Evolutionary conservation across 2,329 filamentous ascomycete genomes (phyloP).

Genomic region (Trichoderma sp.): DNA sequence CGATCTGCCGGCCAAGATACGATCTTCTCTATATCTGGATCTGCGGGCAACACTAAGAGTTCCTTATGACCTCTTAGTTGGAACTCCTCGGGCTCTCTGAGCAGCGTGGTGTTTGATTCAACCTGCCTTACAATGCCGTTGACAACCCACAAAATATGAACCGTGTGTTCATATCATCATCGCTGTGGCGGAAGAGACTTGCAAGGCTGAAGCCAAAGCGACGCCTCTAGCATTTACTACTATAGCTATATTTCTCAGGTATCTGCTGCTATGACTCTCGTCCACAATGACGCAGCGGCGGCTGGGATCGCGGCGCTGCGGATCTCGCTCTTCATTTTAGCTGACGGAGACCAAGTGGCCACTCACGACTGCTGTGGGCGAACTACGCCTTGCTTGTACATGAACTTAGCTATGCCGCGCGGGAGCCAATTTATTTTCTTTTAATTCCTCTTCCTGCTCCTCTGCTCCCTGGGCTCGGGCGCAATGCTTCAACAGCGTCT

Average conservation of each 20-base stretch:
- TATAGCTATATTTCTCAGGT: background rate
- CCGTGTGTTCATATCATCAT: background rate
- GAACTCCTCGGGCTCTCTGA: background rate
- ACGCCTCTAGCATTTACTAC: background rate
- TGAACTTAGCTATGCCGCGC: background rate
- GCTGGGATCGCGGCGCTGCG: background rate
- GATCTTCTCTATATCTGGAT: background rate
- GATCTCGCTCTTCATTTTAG: constrained; percentile 7
- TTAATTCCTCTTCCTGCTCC: background rate
- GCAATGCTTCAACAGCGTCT: constrained; percentile 1
- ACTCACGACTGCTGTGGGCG: background rate
- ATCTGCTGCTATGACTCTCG: background rate
- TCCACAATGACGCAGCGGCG: constrained; percentile 8
- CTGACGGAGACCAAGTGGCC: constrained; percentile 10
- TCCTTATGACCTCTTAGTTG: background rate
- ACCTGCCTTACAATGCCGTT: background rate
- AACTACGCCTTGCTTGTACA: background rate
- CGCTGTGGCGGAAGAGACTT: background rate
- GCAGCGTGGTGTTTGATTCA: background rate
- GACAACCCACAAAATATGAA: background rate
- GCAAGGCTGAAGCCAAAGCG: background rate
- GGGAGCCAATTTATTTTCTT: background rate
- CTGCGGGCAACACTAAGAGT: background rate
- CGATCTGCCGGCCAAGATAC: constrained; percentile 14
- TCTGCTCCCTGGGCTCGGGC: background rate